A percentile compares a stretch with the other conserved stretches of the same genome.
Conservation (phyloP, 2,329 filamentous ascomycete species). For the Phyllosticta paracitricarpa region DNA sequence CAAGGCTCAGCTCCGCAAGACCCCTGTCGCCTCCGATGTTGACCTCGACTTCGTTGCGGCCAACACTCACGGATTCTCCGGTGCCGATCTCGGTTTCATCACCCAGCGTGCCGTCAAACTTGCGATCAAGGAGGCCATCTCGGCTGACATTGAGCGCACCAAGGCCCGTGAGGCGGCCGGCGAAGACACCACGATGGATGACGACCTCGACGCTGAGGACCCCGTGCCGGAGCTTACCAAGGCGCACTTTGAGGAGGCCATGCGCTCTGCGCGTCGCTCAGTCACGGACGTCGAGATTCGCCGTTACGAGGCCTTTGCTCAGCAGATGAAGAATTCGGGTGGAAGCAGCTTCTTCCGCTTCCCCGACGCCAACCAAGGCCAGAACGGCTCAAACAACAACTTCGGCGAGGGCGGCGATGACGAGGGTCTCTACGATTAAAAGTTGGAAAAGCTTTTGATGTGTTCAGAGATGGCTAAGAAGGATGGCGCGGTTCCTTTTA, state of each 20-base stretch:
- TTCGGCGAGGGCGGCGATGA: constrained; percentile 87
- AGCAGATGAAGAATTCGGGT: constrained; percentile 97
- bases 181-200: constrained; percentile 66
- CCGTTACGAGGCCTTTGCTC: constrained; percentile 94
- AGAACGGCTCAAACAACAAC: constrained; percentile 35
- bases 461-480: not conserved
- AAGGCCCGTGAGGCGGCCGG: constrained; percentile 83
- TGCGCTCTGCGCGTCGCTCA: constrained; percentile 86
- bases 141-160: constrained; percentile 73
- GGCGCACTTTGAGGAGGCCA: constrained; percentile 97
- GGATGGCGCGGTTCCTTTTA: not conserved
- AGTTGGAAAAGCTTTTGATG: not conserved
- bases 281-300: constrained; percentile 96
- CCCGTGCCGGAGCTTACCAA: constrained; percentile 93
- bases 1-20: constrained; percentile 95
- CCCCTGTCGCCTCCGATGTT: constrained; percentile 78
- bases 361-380: constrained; percentile 48
- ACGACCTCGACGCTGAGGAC: constrained; percentile 70
- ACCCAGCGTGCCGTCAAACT: constrained; percentile 98
- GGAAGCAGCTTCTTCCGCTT: constrained; percentile 98
- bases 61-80: constrained; percentile 98
- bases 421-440: constrained; percentile 90
- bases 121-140: constrained; percentile 95
- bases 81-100: constrained; percentile 98
- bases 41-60: constrained; percentile 85